Evolutionary conservation across 805 yeast species (phyloP), one percentile per base, ranked within the genome.

Genomic region (Schizosaccharomyces lindneri): DNA sequence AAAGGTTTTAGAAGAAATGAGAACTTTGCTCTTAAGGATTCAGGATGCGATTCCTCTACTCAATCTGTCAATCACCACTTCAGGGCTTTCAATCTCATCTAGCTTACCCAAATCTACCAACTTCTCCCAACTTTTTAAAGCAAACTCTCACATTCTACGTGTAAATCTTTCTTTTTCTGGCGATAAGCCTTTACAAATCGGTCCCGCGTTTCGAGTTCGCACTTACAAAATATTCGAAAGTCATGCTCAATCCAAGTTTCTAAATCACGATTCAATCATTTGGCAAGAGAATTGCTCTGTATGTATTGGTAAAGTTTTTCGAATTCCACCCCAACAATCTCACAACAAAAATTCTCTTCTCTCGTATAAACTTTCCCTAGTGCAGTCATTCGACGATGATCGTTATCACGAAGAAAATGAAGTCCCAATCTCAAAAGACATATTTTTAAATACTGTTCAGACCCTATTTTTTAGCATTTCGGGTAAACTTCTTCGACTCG

Each of bases 251-350:
- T 24, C 36, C 36, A 29, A 29, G n/a, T 51, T 19, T 17, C 17
- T 51, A 29, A 24, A 17, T 17, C 21, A 51, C 11, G 57, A 51
- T 24, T 24, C 36, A 27, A 29, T 51, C 36, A 24, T 51, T 21
- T 85, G 94, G 94, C 83, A 82, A 65, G 94, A 85, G 65, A 82
- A 81, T 60, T 78, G 74, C 70, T 82, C 87, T 19, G 75, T 80
- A 62, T 78, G 83, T 43, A 67, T 69, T 62, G 78, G 80, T 0
- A 70, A 70, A 43, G 65, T 84, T 3, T 65, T 67, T 62, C 68
- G 79, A 31, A 62, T 68, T 1, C 63, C 64, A 15, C 64, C 63
- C 21, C 60, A 24, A 55, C 41, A 48, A 65, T 60, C 5, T 62
- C 63, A 13, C 64, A 60, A 17, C 60, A 31, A 17, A 59, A 62